These are phyloP conservation scores for Alliaria petiolata DNA, from an alignment of 345 rosid species.

Conservation along the genomic window DNA sequence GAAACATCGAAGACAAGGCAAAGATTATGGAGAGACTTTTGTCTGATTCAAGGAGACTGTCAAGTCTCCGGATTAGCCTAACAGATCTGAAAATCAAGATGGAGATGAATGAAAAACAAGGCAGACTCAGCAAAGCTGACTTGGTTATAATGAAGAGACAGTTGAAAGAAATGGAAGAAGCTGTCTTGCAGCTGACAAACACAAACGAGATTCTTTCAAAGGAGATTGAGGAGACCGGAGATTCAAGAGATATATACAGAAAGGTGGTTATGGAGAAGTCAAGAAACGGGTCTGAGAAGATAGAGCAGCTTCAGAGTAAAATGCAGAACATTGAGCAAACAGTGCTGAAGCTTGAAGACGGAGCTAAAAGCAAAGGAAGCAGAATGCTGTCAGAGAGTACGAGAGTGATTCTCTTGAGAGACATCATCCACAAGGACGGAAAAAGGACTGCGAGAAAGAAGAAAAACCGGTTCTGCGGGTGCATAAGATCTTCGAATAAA, in stretches of 20 bases:
- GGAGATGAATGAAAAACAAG: constrained; percentile 56
- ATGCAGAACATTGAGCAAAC: constrained; percentile 65
- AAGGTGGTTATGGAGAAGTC: constrained; percentile 55
- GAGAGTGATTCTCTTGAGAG: constrained; percentile 56
- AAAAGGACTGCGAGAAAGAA: constrained; percentile 44
- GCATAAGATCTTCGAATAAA: constrained; percentile 47
- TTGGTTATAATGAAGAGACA: constrained; percentile 51
- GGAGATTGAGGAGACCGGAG: constrained; percentile 45
- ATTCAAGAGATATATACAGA: constrained; percentile 32
- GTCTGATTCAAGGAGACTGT: constrained; percentile 65
- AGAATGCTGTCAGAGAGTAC: constrained; percentile 35
- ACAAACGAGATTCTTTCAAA: constrained; percentile 48
- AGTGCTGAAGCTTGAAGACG: constrained; percentile 64
- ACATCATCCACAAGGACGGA: constrained; percentile 54
- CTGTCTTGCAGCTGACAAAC: constrained; percentile 49
- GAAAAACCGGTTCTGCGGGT: constrained; percentile 69
- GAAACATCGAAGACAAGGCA: constrained; percentile 42
- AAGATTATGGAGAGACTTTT: constrained; percentile 65
- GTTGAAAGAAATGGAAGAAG: constrained; percentile 66
- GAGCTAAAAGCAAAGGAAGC: constrained; percentile 50
- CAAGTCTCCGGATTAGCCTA: constrained; percentile 52
- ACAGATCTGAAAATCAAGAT: constrained; percentile 58
- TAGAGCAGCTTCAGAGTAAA: constrained; percentile 60
- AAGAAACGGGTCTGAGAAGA: constrained; percentile 64
- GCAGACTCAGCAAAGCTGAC: constrained; percentile 44